Conservation (phyloP, 2,329 filamentous ascomycete genomes). For the Aspergillus pseudotamarii region DNA sequence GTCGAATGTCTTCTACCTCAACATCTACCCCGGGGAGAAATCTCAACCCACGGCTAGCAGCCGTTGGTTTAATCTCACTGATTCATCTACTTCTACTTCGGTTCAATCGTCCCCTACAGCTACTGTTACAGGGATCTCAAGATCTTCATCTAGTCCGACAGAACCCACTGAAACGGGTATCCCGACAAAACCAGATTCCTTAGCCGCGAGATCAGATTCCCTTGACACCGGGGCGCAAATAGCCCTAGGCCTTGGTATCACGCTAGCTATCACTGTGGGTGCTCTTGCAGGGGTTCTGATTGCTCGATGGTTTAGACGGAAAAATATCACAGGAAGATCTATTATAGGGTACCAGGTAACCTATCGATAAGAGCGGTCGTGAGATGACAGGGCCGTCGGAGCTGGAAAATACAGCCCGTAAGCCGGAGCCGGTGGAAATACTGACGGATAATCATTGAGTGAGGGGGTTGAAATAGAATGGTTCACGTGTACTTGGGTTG, state of each 20-base stretch:
- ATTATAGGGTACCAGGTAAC: neutral
- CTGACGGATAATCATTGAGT: neutral
- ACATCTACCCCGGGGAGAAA: too few species aligned
- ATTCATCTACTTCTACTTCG: neutral
- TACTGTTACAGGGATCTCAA: neutral
- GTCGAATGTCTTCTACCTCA: too few species aligned
- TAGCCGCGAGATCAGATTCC: too few species aligned
- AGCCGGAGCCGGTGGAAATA: neutral
- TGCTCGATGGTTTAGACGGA: neutral
- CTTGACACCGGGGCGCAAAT: neutral
- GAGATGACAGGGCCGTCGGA: neutral
- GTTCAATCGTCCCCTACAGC: neutral
- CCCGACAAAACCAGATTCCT: neutral
- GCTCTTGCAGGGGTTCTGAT: neutral
- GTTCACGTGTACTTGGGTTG: neutral
- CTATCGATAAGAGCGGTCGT: neutral
- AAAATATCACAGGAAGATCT: neutral
- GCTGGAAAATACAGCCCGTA: neutral
- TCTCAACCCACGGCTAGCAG: neutral
- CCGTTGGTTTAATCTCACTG: conserved; percentile 2
- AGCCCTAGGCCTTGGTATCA: neutral
- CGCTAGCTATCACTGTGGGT: neutral
- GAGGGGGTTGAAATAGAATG: neutral
- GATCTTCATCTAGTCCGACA: neutral
- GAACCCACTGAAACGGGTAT: too few species aligned